phyloP scores from a whole-genome alignment of 306 rosid genomes.

The Astragalus glycyphyllos region DNA sequence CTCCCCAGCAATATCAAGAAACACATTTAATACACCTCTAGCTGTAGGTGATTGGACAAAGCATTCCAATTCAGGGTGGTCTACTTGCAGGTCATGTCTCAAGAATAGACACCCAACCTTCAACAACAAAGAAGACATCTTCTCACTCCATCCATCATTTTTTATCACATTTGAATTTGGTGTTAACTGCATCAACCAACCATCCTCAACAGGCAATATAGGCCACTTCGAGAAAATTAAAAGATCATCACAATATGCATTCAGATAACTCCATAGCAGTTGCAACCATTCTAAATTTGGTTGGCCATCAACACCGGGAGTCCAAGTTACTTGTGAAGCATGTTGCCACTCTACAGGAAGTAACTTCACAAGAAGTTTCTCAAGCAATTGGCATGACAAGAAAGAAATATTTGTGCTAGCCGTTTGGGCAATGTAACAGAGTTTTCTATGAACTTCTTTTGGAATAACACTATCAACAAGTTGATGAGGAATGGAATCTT shows the following conservation, averaged over 20 bases:
- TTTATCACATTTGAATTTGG: conserved; percentile 77
- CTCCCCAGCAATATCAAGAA: conserved; percentile 80
- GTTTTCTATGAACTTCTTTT: conserved; percentile 71
- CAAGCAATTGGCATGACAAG: conserved; percentile 84
- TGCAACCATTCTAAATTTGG: conserved; percentile 94
- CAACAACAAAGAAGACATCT: conserved; percentile 81
- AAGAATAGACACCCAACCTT: conserved; percentile 85
- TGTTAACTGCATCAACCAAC: conserved; percentile 72
- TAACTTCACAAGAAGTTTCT: conserved; percentile 80
- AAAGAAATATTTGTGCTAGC: conserved; percentile 78
- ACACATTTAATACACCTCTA: conserved; percentile 72
- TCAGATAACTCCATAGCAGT: conserved; percentile 89
- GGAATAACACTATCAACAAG: conserved; percentile 73
- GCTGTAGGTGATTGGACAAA: conserved; percentile 87
- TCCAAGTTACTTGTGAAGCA: conserved; percentile 81
- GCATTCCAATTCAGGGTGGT: conserved; percentile 78
- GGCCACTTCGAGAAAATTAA: conserved; percentile 90
- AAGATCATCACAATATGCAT: conserved; percentile 80
- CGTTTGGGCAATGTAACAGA: conserved; percentile 71
- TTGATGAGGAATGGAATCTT: conserved; percentile 82
- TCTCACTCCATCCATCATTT: conserved; percentile 98
- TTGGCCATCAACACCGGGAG: conserved; percentile 82
- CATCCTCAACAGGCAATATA: conserved; percentile 78
- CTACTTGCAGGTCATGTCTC: conserved; percentile 75
- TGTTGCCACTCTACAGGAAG: conserved; percentile 94